Percentiles rank a stretch among this genome's conserved stretches.
Evolutionary conservation across 2,329 filamentous ascomycete species (phyloP).

Genomic region (Botrytis byssoidea): DNA sequence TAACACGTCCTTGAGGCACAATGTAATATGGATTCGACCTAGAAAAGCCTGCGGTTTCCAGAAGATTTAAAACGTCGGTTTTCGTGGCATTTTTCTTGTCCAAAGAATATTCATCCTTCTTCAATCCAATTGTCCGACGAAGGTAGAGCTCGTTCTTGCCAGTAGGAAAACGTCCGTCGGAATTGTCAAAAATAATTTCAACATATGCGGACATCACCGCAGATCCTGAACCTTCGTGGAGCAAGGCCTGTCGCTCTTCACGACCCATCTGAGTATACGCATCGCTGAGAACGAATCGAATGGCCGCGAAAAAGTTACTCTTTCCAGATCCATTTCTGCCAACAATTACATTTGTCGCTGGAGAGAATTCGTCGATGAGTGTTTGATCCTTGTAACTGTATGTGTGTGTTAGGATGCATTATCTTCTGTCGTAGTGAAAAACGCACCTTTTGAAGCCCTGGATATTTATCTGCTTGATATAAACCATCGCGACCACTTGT

Average conservation of each 20-base stretch:
- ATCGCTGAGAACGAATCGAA: conserved; percentile 97
- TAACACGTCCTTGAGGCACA: conserved; percentile 94
- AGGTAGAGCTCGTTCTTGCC: conserved; percentile 87
- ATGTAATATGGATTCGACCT: conserved; percentile 99
- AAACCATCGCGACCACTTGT: conserved; percentile 58
- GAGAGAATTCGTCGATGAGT: conserved; percentile 96
- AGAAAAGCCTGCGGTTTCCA: conserved; percentile 95
- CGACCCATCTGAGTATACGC: conserved; percentile 94
- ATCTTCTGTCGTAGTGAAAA: not conserved
- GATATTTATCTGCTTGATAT: conserved; percentile 99
- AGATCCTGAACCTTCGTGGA: conserved; percentile 97
- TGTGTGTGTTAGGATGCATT: conserved; percentile 25
- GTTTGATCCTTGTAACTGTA: conserved; percentile 98
- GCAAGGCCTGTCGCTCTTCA: conserved; percentile 89
- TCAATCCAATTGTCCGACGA: conserved; percentile 90
- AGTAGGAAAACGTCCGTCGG: conserved; percentile 90
- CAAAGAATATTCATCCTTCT: conserved; percentile 98
- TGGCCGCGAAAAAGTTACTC: conserved; percentile 99
- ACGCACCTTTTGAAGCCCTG: conserved; percentile 97
- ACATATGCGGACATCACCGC: conserved; percentile 99
- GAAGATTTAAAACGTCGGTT: conserved; percentile 87
- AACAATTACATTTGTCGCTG: conserved; percentile 97
- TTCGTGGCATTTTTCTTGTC: conserved; percentile 97
- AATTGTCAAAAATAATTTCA: conserved; percentile 98
- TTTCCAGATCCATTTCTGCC: conserved; percentile 99